Conservation (phyloP, 73 alveolate genomes). For the Tetrahymena elliotti region DNA sequence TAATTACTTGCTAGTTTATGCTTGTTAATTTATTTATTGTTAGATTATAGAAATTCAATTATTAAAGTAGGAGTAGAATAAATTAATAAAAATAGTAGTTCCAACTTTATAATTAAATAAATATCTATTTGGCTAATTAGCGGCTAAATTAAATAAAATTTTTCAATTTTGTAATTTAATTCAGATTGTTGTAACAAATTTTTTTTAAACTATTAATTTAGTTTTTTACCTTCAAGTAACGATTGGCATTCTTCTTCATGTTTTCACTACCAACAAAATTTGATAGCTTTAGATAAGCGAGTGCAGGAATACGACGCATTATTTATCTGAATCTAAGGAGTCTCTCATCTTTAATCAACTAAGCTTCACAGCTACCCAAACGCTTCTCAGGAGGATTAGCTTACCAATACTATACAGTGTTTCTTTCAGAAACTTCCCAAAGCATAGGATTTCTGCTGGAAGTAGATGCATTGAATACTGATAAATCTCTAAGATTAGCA, state of each 20-base stretch:
- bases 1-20: conserved; percentile 32
- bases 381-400: conserved; percentile 48
- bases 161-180: not conserved
- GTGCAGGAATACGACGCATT: conserved; percentile 53
- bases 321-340: conserved; percentile 3
- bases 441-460: conserved; percentile 63
- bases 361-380: conserved; percentile 28
- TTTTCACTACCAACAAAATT: conserved; percentile 39
- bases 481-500: conserved; percentile 4
- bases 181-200: not conserved
- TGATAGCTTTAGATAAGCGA: conserved; percentile 23
- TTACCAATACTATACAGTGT: conserved; percentile 30
- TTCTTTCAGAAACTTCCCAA: conserved; percentile 49
- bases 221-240: conserved; percentile 12
- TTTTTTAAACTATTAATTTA: no score
- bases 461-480: conserved; percentile 64
- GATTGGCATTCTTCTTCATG: conserved; percentile 48
- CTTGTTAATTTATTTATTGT: conserved; percentile 44
- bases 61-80: not conserved
- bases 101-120: not conserved
- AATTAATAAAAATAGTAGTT: not conserved
- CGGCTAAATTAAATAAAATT: not conserved
- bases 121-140: conserved; percentile 1
- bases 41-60: not conserved
- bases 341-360: conserved; percentile 23